phyloP scores from a whole-genome alignment of 2,329 filamentous ascomycete species.

The Colletotrichum sp. region DNA sequence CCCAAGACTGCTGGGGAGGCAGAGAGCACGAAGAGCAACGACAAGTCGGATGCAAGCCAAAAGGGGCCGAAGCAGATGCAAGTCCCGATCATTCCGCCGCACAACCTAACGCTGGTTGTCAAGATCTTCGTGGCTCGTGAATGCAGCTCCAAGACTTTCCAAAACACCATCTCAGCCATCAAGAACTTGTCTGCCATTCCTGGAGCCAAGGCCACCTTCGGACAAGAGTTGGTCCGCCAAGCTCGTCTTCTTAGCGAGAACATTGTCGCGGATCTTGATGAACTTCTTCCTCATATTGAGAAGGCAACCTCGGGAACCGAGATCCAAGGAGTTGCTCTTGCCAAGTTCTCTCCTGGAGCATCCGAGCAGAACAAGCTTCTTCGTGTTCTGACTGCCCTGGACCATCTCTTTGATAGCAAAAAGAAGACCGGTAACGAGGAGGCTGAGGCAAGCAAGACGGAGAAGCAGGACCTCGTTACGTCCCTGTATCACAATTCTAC shows the following conservation, averaged over 20 bases:
- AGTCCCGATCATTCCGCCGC: slow-evolving; percentile 84
- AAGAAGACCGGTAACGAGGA: slow-evolving; percentile 59
- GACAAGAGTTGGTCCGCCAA: slow-evolving; percentile 89
- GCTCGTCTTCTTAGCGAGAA: slow-evolving; percentile 84
- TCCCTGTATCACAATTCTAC: slow-evolving; percentile 90
- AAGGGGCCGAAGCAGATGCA: slow-evolving; percentile 67
- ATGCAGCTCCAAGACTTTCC: slow-evolving; percentile 97
- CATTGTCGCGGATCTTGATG: slow-evolving; percentile 83
- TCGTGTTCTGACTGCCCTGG: slow-evolving; percentile 88
- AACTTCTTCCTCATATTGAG: slow-evolving; percentile 84
- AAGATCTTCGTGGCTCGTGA: slow-evolving; percentile 96
- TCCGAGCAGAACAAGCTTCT: slow-evolving; percentile 97
- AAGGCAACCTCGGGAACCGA: slow-evolving; percentile 89
- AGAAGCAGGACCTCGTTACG: slow-evolving; percentile 85
- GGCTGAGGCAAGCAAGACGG: slow-evolving; percentile 57
- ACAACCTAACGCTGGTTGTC: slow-evolving; percentile 92
- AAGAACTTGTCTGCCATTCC: slow-evolving; percentile 96
- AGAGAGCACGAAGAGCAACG: slow-evolving; percentile 39
- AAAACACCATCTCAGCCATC: slow-evolving; percentile 97
- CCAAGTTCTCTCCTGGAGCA: slow-evolving; percentile 94
- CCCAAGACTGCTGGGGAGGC: neutral
- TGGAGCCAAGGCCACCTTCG: slow-evolving; percentile 87
- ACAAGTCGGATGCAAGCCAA: slow-evolving; percentile 44
- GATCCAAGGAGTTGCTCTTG: slow-evolving; percentile 90
- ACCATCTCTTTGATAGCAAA: slow-evolving; percentile 92